Conservation (phyloP, 1,284 basidiomycete genomes). For the Hymenochaete sp. region DNA sequence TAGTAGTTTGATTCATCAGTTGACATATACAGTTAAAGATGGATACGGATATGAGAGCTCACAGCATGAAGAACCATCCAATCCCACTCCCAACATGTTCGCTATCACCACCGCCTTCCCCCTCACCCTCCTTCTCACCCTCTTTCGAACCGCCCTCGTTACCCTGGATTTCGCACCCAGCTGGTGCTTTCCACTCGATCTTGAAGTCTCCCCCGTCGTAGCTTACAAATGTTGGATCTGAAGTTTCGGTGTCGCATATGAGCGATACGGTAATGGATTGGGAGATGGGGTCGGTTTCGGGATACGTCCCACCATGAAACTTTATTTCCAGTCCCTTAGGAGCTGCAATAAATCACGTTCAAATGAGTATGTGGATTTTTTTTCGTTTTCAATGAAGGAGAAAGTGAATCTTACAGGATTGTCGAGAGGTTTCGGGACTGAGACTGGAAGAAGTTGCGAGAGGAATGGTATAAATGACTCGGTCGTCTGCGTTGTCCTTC, state of each 20-base stretch:
- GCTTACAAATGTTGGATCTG: conserved; percentile 43
- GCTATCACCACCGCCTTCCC: conserved; percentile 25
- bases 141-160: conserved; percentile 26
- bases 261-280: conserved; percentile 58
- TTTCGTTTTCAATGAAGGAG: background rate
- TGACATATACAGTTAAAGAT: background rate
- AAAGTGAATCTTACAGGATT: conserved; percentile 35
- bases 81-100: conserved; percentile 58
- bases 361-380: conserved; percentile 3
- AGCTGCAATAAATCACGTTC: conserved; percentile 27
- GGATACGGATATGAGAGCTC: conserved; percentile 28
- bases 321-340: conserved; percentile 47
- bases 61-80: conserved; percentile 80
- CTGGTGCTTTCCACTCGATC: conserved; percentile 52
- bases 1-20: conserved; percentile 24
- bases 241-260: conserved; percentile 40
- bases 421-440: conserved; percentile 31
- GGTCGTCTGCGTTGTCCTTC: conserved; percentile 43
- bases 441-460: conserved; percentile 43
- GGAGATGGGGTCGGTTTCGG: conserved; percentile 33
- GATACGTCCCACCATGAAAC: conserved; percentile 57
- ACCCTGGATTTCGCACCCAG: conserved; percentile 39
- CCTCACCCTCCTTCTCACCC: conserved; percentile 28
- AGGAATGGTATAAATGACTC: conserved; percentile 59
- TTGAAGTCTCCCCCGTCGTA: conserved; percentile 50